Base-by-base conservation (phyloP, 345 rosid genomes). In the Laguncularia racemosa region DNA sequence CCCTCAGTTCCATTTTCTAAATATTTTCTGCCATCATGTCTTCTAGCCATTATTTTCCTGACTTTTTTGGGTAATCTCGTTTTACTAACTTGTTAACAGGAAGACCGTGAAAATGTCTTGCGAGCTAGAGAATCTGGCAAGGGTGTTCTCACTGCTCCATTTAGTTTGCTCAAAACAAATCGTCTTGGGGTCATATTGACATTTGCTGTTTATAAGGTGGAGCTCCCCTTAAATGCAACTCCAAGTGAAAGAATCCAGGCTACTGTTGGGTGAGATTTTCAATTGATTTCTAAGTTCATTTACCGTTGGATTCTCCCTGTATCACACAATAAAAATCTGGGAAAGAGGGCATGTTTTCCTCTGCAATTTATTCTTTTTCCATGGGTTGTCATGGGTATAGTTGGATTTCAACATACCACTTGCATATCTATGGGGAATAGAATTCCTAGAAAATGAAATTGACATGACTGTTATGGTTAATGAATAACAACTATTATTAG, bases 111-210 rank as follows among this genome's bases (percentile, higher is more conserved):
- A 64, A 92, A 92, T 62, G 91, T 92, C 43, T 67, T 92, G 51
- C 89, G 89, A 45, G 96, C 98, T 20, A 86, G 98, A 77, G 84
- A 48, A 48, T 86, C 81, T 8, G 96, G 96, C 62, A 89, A 85
- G 68, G 96, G 98, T 52, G 96, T 86, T 67, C 77, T 92, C 52
- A 92, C 98, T 57, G 98, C 98, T 67, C 98, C 98, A 64, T 92
- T 92, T 59, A 80, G 82, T 73, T 67, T 92, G 68, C 71, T 92
- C 45, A 92, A 92, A 81, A 76, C 95, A 53, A 86, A 86, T 50
- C 82, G 98, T 44, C 98, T 92, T 33, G 98, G 98, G 51, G 96
- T 92, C 57, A 92, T 92, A 59, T 75, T 92, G 81, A 92, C 96
- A 49, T 92, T 88, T 71, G 96, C 95, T 21, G 89, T 92, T 48